These are phyloP conservation scores for Sphagnum tenellum DNA, from an alignment of 225 moss, liverwort and hornwort species.

Conservation along the genomic window DNA sequence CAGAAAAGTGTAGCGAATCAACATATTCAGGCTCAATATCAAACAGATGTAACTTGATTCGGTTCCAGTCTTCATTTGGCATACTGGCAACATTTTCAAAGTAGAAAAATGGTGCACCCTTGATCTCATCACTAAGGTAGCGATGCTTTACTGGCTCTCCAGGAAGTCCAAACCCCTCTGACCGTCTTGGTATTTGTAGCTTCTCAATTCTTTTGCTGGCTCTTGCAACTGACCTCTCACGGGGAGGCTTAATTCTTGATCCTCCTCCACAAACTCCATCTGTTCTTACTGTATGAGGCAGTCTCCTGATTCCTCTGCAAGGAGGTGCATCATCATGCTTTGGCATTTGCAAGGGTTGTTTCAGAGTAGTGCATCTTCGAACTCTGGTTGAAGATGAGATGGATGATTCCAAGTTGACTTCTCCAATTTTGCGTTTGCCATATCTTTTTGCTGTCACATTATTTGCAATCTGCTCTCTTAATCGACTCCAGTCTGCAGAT, in stretches of 20 bases:
- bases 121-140: constrained; percentile 31
- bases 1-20: constrained; percentile 69
- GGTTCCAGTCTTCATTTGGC: constrained; percentile 67
- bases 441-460: not conserved
- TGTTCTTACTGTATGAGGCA: too few relatives aligned
- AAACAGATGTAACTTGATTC: constrained; percentile 54
- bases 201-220: not conserved
- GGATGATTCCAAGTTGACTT: not conserved
- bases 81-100: constrained; percentile 73
- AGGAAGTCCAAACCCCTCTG: constrained; percentile 67
- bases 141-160: constrained; percentile 36
- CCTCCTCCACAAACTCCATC: too few relatives aligned
- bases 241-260: too few relatives aligned
- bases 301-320: too few relatives aligned
- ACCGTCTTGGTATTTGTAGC: constrained; percentile 13
- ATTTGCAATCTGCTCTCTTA: constrained; percentile 9
- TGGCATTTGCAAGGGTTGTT: too few relatives aligned
- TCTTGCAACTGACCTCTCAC: not conserved
- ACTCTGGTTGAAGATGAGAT: too few relatives aligned
- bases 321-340: too few relatives aligned
- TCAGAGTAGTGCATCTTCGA: too few relatives aligned
- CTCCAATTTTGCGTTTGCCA: constrained; percentile 16
- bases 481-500: constrained; percentile 17
- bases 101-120: constrained; percentile 68
- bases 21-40: constrained; percentile 71